Evolutionary conservation across 768 basidiomycete genomes (phyloP).

Genomic region (Amanita pseudoporphyria): DNA sequence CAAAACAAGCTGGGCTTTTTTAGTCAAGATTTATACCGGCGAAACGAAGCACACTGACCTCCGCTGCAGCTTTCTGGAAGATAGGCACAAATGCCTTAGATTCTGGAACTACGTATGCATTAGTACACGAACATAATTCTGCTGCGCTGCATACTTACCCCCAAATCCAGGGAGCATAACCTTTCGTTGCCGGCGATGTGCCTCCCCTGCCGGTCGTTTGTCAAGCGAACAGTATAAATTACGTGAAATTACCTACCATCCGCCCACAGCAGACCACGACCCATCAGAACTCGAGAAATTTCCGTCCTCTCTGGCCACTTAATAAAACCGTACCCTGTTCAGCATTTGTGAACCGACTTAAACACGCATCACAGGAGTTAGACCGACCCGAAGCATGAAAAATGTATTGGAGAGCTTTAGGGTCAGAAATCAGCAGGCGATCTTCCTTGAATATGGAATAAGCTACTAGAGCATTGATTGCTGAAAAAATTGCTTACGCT

Average conservation of each 20-base stretch:
- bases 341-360: slow-evolving; percentile 4
- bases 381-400: slow-evolving; percentile 38
- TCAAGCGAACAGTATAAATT: neutral
- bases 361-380: neutral
- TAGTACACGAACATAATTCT: too few species aligned
- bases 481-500: slow-evolving; percentile 25
- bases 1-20: slow-evolving; percentile 28
- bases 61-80: slow-evolving; percentile 34
- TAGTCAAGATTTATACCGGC: slow-evolving; percentile 13
- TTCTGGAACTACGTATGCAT: too few species aligned
- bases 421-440: slow-evolving; percentile 43
- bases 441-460: slow-evolving; percentile 30
- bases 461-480: neutral
- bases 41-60: slow-evolving; percentile 23
- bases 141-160: too few species aligned
- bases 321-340: slow-evolving; percentile 39
- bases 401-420: slow-evolving; percentile 50
- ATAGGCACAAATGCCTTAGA: slow-evolving; percentile 39
- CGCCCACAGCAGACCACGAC: slow-evolving; percentile 44
- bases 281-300: slow-evolving; percentile 39
- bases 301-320: slow-evolving; percentile 43
- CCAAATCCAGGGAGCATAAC: slow-evolving; percentile 48
- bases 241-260: slow-evolving; percentile 30
- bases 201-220: slow-evolving; percentile 21
- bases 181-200: slow-evolving; percentile 44